Evolutionary conservation across 805 yeast genomes (phyloP), one percentile per base, ranked within the genome.

Genomic region (Sungouiella blattae): DNA sequence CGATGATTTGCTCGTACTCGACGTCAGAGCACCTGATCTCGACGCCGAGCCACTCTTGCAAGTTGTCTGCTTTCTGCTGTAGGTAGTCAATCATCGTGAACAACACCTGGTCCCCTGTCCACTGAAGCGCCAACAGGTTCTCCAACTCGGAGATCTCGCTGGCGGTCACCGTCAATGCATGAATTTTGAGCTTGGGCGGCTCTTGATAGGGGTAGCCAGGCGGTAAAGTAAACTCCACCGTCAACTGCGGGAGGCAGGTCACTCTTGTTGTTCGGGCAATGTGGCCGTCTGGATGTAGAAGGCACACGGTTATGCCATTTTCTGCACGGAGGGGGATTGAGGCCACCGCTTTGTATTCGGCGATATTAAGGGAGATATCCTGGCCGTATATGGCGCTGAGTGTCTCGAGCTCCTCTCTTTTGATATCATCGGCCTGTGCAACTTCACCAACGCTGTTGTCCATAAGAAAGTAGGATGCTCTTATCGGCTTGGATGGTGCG

Each of bases 1-100:
- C 39, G 6, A 45, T n/a, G 35, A 57, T 12, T 7, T 32, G 22
- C 11, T 49, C 44, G 28, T 37, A 55, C 5, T 28, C 30, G 22
- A 46, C 44, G 4, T 30, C 23, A 13, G 36, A 26, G 14, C 47
- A 39, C 30, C 27, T 18, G 7, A 44, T 25, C 17, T 18, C 23
- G 2, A 15, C 17, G 2, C 38, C 49, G 5, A 45, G 17, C 26
- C 26, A 22, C 8, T 20, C 22, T 9, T 20, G 8, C 9, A 20
- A 9, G 6, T 17, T 24, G 8, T 22, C 14, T n/a, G 37, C 29
- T 21, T 44, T 36, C 18, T 47, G 34, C 32, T 54, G 57, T 14
- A 75, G 34, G 36, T 46, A 57, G 38, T 73, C 77, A n/a, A 75
- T 58, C 40, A 73, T 48, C 11, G 62, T 45, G 47, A 64, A 75